These are phyloP conservation scores for Penicillium psychrofluorescens DNA, from an alignment of 495 filamentous ascomycete species.

Conservation along the genomic window DNA sequence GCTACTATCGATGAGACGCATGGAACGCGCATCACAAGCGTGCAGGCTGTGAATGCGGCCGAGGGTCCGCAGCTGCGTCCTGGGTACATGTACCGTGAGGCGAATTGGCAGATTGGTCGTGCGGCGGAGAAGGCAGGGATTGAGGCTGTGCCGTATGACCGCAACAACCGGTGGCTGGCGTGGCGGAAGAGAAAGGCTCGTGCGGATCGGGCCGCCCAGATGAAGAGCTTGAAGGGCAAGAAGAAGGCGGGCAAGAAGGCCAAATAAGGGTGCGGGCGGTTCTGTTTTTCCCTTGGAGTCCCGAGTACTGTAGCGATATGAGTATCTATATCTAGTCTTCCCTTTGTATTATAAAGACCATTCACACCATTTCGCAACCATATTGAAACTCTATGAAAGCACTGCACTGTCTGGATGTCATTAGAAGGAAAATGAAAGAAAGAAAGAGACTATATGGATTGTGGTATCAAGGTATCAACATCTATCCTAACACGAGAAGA, in stretches of 20 bases:
- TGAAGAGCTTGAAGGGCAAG: conserved; percentile 50
- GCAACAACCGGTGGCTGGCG: conserved; percentile 51
- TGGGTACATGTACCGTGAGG: conserved; percentile 75
- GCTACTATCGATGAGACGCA: conserved; percentile 17
- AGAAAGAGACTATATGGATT: not conserved
- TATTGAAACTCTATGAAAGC: not conserved
- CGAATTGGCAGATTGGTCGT: conserved; percentile 78
- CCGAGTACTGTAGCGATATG: conserved; percentile 27
- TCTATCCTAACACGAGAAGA: conserved; percentile 5
- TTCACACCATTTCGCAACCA: not conserved
- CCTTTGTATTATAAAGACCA: conserved; percentile 35
- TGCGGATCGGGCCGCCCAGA: conserved; percentile 46
- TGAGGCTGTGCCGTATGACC: conserved; percentile 43
- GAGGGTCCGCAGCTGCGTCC: conserved; percentile 47
- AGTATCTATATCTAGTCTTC: conserved; percentile 22
- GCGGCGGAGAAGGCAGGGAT: conserved; percentile 53
- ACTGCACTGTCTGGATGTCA: not conserved
- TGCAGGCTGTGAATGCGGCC: conserved; percentile 25
- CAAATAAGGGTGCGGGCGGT: conserved; percentile 26
- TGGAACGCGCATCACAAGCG: conserved; percentile 25
- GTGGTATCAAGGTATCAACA: not conserved
- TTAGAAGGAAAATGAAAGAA: not conserved
- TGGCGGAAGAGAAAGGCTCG: conserved; percentile 53
- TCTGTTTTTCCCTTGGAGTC: conserved; percentile 12
- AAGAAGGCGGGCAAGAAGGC: conserved; percentile 39